phyloP scores from a whole-genome alignment of 163 green algal genomes.

The Chlorella variabilis region DNA sequence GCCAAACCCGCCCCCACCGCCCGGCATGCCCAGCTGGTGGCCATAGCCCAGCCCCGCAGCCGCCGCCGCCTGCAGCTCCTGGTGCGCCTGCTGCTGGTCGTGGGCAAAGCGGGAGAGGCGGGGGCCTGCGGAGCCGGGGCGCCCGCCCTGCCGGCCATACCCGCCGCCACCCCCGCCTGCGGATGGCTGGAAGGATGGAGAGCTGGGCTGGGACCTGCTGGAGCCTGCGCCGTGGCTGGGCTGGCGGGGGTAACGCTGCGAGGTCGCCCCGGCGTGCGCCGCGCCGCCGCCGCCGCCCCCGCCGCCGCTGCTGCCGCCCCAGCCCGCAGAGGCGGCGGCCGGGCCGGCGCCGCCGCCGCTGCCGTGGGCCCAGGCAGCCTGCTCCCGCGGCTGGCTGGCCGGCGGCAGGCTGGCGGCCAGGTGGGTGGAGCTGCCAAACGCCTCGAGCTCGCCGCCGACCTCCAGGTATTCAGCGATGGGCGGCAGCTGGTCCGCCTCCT shows the following conservation, averaged over 20 bases:
- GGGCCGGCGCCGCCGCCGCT: background rate
- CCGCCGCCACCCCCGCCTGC: background rate
- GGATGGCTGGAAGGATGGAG: background rate
- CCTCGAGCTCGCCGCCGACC: background rate
- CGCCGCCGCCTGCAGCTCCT: background rate
- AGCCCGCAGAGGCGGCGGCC: background rate
- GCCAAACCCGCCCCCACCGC: background rate
- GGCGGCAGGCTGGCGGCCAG: background rate
- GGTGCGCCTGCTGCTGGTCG: slow-evolving; percentile 11
- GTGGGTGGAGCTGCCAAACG: background rate
- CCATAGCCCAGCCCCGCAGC: background rate
- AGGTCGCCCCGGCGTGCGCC: background rate
- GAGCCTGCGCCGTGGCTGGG: background rate
- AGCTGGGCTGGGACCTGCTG: background rate
- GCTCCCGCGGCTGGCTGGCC: too few species aligned
- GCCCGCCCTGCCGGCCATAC: background rate
- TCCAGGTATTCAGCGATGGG: slow-evolving; percentile 24
- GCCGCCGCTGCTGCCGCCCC: background rate
- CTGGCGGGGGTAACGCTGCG: too few species aligned
- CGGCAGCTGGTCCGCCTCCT: slow-evolving; percentile 24
- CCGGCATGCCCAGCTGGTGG: background rate
- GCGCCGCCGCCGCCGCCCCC: background rate
- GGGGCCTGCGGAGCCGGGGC: background rate
- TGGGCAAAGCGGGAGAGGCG: slow-evolving; percentile 29
- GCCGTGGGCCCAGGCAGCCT: slow-evolving; percentile 7